Percentiles rank a stretch among this genome's conserved stretches.
phyloP scores from a whole-genome alignment of 192 early-diverging fungal genomes.

The Allomyces javanicus region DNA sequence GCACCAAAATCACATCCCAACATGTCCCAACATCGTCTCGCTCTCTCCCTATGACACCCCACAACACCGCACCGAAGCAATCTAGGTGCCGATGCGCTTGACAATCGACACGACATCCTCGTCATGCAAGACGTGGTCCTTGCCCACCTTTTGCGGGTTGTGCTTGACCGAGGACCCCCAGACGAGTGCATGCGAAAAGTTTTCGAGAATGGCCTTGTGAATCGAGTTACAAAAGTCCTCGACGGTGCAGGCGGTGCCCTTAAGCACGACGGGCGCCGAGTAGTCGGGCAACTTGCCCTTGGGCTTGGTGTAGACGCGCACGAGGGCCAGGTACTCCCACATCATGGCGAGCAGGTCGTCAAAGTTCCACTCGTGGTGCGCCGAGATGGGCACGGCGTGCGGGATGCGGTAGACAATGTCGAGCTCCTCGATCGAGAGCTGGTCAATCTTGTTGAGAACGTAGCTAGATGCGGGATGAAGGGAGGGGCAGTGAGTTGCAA shows the following conservation, averaged over 20 bases:
- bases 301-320: conserved; percentile 74
- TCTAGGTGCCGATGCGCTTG: conserved; percentile 17
- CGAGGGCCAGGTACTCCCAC: conserved; percentile 58
- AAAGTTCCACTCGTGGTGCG: conserved; percentile 75
- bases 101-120: conserved; percentile 94
- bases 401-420: conserved; percentile 95
- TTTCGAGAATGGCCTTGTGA: conserved; percentile 76
- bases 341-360: conserved; percentile 79
- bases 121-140: conserved; percentile 70
- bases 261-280: conserved; percentile 74
- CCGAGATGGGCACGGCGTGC: conserved; percentile 48
- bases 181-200: conserved; percentile 82
- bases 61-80: too few species aligned
- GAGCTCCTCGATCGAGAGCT: conserved; percentile 87
- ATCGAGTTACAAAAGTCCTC: conserved; percentile 93
- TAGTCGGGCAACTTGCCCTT: conserved; percentile 94
- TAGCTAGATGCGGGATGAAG: conserved; percentile 37
- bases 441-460: conserved; percentile 97
- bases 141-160: conserved; percentile 94
- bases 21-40: too few species aligned
- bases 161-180: conserved; percentile 94
- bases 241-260: conserved; percentile 37
- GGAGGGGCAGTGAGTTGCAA: background rate
- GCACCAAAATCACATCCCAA: too few species aligned
- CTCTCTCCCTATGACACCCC: too few species aligned